A percentile compares a stretch with the other conserved stretches of the same genome.
Conservation (phyloP, 331 rosid genomes). For the Acacia pycnantha region DNA sequence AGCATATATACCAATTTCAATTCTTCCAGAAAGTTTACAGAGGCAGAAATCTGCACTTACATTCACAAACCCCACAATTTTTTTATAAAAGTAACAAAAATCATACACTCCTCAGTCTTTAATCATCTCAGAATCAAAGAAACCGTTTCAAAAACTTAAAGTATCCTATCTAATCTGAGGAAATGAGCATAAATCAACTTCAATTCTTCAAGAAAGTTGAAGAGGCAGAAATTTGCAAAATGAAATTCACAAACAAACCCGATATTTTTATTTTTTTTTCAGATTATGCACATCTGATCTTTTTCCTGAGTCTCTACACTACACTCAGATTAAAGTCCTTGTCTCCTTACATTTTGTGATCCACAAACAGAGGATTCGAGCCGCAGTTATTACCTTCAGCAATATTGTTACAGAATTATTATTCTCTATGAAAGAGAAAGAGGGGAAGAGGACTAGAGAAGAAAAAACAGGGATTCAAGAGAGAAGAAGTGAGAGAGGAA, state of each 20-base stretch:
- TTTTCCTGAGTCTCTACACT: conserved; percentile 10
- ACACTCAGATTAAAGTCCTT: conserved; percentile 19
- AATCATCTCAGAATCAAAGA: conserved; percentile 21
- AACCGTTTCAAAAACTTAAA: background rate
- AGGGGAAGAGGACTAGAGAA: too few relatives aligned
- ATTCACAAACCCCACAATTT: conserved; percentile 24
- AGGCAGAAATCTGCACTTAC: conserved; percentile 17
- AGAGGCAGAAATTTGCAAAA: conserved; percentile 8
- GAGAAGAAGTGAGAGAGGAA: too few relatives aligned
- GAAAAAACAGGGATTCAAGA: too few relatives aligned
- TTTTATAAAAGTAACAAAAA: background rate
- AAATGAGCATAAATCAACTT: background rate
- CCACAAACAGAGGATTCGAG: conserved; percentile 44
- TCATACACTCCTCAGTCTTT: background rate
- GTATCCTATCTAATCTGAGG: background rate
- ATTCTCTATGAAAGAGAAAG: too few relatives aligned
- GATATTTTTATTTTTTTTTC: conserved; percentile 29
- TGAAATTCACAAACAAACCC: conserved; percentile 26
- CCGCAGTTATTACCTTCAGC: conserved; percentile 36
- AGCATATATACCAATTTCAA: background rate
- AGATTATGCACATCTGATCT: conserved; percentile 33
- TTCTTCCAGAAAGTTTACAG: background rate
- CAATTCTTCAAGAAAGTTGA: background rate
- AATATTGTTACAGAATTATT: background rate
- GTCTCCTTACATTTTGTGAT: conserved; percentile 39